Base-by-base conservation (phyloP, 176 grass and related monocot species). In the Musa itinerans region DNA sequence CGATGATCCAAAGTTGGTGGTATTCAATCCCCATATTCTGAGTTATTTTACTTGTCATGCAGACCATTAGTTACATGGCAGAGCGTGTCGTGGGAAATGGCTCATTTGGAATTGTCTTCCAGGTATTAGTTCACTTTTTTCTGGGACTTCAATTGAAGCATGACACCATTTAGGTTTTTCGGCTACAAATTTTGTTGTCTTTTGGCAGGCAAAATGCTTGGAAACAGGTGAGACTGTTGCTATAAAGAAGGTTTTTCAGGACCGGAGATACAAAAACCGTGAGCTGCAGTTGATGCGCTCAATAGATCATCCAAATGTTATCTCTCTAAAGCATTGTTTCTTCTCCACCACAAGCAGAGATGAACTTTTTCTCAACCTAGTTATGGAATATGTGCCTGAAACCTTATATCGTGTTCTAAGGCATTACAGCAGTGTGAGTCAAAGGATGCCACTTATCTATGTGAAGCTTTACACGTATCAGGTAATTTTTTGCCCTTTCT, bases 391-490 rank as follows among this genome's bases (percentile, higher is more conserved):
- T 70, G 87, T 89, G 8, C 87, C 87, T 13, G 87, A 89, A 55
- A 85, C 83, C 2, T 77, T 89, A 49, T 86, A 76, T 53, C 69
- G 81, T 57, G 87, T 89, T 59, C 68, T 89, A 20, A 83, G 83
- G 77, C 87, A 86, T 80, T 86, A 89, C 27, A 80, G 83, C 73
- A 83, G 82, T 61, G 76, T 62, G 22, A 85, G 78, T 25, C 87
- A 43, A 43, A 43, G 34, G 34, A 43, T 43, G 34, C 34, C 34
- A 43, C 34, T 43, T 43, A 43, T 43, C 66, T 89, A 83, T 72
- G 81, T 89, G 59, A 89, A 89, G 75, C 83, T 89, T 77, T 89
- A 89, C 57, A 85, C 82, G 65, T 89, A 89, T 78, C 83, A 89
- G 87, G 87, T 86, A 50, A 20, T 24, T 26, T 63, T 20, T 51